A percentile compares a stretch with the other conserved stretches of the same genome.
These are phyloP conservation scores for Curvularia sp. DNA, from an alignment of 2,329 filamentous ascomycete species.

Conservation along the genomic window DNA sequence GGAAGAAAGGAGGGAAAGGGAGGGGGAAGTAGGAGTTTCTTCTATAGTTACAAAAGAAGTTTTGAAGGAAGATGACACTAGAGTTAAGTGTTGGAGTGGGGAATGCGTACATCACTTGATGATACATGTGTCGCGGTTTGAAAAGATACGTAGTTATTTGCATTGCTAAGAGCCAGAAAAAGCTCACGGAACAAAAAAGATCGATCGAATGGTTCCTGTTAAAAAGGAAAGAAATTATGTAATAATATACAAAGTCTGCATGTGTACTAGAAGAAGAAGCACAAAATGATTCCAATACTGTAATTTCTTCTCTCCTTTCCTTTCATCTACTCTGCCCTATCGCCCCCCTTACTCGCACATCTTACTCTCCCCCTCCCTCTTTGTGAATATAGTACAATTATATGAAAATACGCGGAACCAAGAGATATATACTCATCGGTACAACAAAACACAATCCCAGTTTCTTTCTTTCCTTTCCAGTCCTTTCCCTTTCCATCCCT, in stretches of 20 bases:
- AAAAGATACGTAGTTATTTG: too few species aligned
- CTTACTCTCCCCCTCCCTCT: neutral
- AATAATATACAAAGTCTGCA: neutral
- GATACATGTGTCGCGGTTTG: too few species aligned
- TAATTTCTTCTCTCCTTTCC: neutral
- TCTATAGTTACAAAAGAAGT: too few species aligned
- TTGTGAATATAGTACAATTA: conserved; percentile 3
- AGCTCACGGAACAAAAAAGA: too few species aligned
- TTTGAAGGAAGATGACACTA: too few species aligned
- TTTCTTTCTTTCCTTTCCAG: neutral
- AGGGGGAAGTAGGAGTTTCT: neutral
- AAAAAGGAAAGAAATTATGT: neutral
- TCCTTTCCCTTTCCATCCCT: neutral
- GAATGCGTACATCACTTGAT: too few species aligned
- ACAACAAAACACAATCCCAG: neutral
- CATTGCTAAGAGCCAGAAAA: too few species aligned
- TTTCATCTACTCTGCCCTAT: neutral
- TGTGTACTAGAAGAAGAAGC: neutral
- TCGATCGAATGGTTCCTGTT: too few species aligned
- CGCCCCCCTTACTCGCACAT: neutral
- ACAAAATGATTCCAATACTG: too few species aligned
- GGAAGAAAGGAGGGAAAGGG: neutral
- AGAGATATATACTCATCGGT: neutral
- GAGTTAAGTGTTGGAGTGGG: too few species aligned
- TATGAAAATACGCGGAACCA: neutral